Evolutionary conservation across 2,329 filamentous ascomycete species (phyloP).

Genomic region (Fusarium bulbicola): DNA sequence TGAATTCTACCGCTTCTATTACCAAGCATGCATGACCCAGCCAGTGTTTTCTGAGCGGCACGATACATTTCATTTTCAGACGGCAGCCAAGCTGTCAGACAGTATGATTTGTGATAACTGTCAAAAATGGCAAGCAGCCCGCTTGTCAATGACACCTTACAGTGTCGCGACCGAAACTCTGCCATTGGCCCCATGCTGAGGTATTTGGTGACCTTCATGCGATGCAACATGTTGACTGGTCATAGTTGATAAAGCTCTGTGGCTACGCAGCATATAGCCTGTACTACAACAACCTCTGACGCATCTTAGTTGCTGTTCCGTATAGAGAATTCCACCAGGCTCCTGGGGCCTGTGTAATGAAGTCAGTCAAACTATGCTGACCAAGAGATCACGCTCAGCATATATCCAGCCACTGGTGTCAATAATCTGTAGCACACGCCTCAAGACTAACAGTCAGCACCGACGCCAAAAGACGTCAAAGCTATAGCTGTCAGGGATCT

Average conservation of each 20-base stretch:
- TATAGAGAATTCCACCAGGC: constrained; percentile 16
- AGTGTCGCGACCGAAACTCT: neutral
- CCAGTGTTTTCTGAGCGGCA: neutral
- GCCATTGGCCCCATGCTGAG: constrained; percentile 9
- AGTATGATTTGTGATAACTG: constrained; percentile 17
- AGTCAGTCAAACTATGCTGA: constrained; percentile 22
- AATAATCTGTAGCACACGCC: constrained; percentile 26
- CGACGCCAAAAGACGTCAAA: constrained; percentile 27
- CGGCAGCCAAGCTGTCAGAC: constrained; percentile 8
- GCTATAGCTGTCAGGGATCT: constrained; percentile 27
- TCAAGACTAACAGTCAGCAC: constrained; percentile 13
- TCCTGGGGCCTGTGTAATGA: constrained; percentile 17
- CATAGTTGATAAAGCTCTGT: constrained; percentile 1
- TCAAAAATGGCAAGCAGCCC: constrained; percentile 21
- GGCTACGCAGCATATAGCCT: neutral
- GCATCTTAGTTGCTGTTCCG: neutral
- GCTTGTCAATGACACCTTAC: neutral
- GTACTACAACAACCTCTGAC: constrained; percentile 8
- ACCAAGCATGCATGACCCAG: constrained; percentile 5
- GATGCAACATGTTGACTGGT: constrained; percentile 23
- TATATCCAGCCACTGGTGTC: constrained; percentile 15
- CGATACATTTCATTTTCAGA: neutral
- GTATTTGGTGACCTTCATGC: constrained; percentile 7
- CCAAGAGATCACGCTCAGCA: constrained; percentile 6
- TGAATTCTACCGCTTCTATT: neutral